Evolutionary conservation across 2,329 filamentous ascomycete species (phyloP), one percentile per base, ranked within the genome.

Genomic region (Xylariaceae sp.): DNA sequence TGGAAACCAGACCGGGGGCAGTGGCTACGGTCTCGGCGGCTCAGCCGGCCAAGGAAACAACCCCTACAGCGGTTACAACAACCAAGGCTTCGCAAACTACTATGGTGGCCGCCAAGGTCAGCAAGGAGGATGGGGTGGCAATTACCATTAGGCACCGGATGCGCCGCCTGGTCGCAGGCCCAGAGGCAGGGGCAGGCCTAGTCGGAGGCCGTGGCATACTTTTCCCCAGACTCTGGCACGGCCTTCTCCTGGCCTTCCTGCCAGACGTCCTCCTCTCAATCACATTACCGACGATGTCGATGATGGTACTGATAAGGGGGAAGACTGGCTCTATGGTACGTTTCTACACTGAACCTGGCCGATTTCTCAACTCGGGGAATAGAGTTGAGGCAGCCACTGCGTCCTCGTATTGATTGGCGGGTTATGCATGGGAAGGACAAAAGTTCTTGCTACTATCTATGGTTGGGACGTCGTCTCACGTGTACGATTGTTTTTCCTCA

Each of bases 121-220:
- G 50, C 67, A 67, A 40, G 65, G 70, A 43, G 72, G 72, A 50
- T 77, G 72, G 72, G 72, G 73, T 46, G 67, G 65, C 47, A 77
- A 77, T 65, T 77, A 77, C 64, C 64, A 71, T 41, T 54, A 53
- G 43, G 38, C 26, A 40, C 47, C 42, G 34, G 37, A 40, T 31
- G 32, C 33, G 35, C 43, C 44, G 33, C 42, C 35, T 29, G 29
- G 12, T 26, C 24, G 12, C n/a, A 8, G 22, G 27, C 25, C 31
- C 35, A 12, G 26, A 14, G 17, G n/a, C 22, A 19, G 11, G 24
- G 25, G 37, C 13, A 35, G 21, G 5, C n/a, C 6, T 26, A 18
- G 10, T 8, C 17, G 15, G 17, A 14, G 10, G 15, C 19, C 5
- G 7, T 31, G 29, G 16, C 18, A 17, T 11, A 26, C 5, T 26